Percentiles rank a stretch among this genome's conserved stretches.
phyloP scores from a whole-genome alignment of 805 yeast species.

The Lipomyces japonicus region DNA sequence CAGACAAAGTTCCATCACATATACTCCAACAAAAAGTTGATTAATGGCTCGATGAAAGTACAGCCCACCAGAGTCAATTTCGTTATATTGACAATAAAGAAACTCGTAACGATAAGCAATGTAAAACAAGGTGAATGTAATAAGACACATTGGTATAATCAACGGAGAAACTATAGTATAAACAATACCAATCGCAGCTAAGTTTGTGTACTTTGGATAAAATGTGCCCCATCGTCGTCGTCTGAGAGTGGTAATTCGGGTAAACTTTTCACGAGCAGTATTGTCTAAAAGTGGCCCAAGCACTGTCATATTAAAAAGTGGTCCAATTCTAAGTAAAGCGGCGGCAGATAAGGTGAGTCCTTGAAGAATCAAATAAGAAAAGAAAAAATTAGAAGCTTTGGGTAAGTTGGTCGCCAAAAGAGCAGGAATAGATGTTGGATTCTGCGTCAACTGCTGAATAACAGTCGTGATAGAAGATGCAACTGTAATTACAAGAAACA shows the following conservation, averaged over 20 bases:
- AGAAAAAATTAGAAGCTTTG: conserved; percentile 80
- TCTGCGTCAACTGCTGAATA: conserved; percentile 62
- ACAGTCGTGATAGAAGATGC: conserved; percentile 81
- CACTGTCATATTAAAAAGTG: conserved; percentile 44
- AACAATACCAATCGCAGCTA: conserved; percentile 73
- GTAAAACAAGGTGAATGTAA: conserved; percentile 56
- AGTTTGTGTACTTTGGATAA: conserved; percentile 71
- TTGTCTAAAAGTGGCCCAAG: conserved; percentile 41
- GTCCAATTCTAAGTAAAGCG: conserved; percentile 58
- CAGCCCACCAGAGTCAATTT: conserved; percentile 47
- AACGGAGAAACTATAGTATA: conserved; percentile 78
- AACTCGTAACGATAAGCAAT: conserved; percentile 68
- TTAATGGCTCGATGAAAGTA: conserved; percentile 70
- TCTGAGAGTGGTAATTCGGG: conserved; percentile 45
- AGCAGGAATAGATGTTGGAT: conserved; percentile 67
- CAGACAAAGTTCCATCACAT: conserved; percentile 73
- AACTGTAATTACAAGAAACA: conserved; percentile 77
- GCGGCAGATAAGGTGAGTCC: conserved; percentile 75
- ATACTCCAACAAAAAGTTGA: conserved; percentile 75
- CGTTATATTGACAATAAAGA: conserved; percentile 46
- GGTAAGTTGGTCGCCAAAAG: conserved; percentile 74
- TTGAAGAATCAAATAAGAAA: conserved; percentile 68
- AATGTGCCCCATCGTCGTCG: conserved; percentile 70
- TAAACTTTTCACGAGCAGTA: conserved; percentile 60
- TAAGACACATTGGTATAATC: conserved; percentile 56